Conservation (phyloP, 2,329 filamentous ascomycete genomes). For the Penicillium frequentans region DNA sequence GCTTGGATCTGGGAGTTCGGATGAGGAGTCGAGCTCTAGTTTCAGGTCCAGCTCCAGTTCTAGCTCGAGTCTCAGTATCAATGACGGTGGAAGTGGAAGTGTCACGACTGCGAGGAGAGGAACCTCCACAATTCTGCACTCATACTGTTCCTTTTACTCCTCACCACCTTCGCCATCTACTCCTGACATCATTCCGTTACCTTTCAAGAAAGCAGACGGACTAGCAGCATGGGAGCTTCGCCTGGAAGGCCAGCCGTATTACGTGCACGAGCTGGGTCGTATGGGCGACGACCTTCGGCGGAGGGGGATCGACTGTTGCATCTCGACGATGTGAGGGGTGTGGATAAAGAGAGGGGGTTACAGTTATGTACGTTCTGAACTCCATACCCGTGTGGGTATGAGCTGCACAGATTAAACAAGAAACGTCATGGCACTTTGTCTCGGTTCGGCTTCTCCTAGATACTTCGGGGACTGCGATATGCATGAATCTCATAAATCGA, state of each 20-base stretch:
- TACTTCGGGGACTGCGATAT: background rate
- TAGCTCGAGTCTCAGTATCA: background rate
- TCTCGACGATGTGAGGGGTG: slow-evolving; percentile 10
- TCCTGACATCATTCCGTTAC: background rate
- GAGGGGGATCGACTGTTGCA: slow-evolving; percentile 35
- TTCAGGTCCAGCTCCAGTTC: background rate
- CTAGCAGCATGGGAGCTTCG: slow-evolving; percentile 29
- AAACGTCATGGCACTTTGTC: background rate
- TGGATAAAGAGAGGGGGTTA: background rate
- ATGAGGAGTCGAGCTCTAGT: background rate
- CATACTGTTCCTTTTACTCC: background rate
- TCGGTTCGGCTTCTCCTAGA: background rate
- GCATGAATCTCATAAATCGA: background rate
- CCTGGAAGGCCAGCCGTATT: slow-evolving; percentile 36
- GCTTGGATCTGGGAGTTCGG: background rate
- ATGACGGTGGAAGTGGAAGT: background rate
- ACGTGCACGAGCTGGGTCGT: slow-evolving; percentile 29
- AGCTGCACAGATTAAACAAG: background rate
- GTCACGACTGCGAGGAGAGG: background rate
- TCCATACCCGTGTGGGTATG: background rate
- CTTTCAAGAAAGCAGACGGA: background rate
- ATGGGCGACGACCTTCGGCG: slow-evolving; percentile 31
- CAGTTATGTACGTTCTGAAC: background rate
- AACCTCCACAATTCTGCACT: background rate
- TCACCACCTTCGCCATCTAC: background rate